These are phyloP conservation scores for Penicillium crustosum DNA, from an alignment of 2,329 filamentous ascomycete species.

Conservation along the genomic window DNA sequence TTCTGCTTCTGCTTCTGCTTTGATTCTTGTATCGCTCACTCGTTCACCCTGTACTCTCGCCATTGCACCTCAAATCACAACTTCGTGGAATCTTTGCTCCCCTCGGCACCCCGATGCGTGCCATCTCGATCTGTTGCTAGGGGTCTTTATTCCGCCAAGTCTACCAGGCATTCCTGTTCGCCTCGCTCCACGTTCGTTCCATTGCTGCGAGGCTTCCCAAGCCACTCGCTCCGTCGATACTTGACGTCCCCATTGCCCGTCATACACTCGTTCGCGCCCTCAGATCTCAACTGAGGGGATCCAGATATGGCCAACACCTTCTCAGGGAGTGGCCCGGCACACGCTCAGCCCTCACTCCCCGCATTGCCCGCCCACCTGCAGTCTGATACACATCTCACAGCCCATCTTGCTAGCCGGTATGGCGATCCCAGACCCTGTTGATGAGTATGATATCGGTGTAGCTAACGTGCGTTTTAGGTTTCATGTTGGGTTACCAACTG, in stretches of 20 bases:
- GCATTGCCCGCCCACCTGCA: constrained; percentile 72
- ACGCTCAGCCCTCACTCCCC: constrained; percentile 79
- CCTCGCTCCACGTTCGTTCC: constrained; percentile 5
- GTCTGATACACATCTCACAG: constrained; percentile 53
- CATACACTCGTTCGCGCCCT: constrained; percentile 1
- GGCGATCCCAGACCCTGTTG: not conserved
- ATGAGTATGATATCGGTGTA: not conserved
- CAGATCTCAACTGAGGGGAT: constrained; percentile 3
- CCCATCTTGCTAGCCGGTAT: constrained; percentile 53
- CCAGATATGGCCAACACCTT: constrained; percentile 42
- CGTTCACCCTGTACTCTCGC: not conserved
- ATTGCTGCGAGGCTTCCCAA: not conserved
- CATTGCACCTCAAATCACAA: not conserved
- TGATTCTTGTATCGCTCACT: constrained; percentile 1
- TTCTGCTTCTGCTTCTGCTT: not conserved
- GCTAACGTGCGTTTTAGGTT: constrained; percentile 66
- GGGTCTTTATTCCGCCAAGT: constrained; percentile 8
- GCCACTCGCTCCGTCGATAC: not conserved
- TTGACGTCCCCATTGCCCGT: constrained; percentile 1
- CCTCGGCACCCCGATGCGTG: constrained; percentile 1
- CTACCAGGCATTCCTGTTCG: not conserved
- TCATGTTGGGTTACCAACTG: constrained; percentile 85
- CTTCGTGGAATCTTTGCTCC: not conserved
- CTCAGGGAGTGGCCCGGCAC: constrained; percentile 55
- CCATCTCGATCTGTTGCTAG: constrained; percentile 6